Conservation (phyloP, 495 filamentous ascomycete species). For the Talaromyces ruber region DNA sequence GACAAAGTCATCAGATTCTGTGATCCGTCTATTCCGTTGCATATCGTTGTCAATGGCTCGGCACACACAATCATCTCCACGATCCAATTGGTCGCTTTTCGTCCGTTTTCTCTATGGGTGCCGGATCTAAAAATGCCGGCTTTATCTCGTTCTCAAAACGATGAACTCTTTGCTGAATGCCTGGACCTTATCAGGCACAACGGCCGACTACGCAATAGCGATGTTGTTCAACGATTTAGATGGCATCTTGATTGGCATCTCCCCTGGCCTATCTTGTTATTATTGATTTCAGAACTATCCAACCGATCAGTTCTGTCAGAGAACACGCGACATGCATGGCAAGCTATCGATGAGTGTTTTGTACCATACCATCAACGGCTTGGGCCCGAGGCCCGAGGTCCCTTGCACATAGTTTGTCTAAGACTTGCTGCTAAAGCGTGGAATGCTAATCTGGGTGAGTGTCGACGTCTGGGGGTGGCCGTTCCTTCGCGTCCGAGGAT, state of each 20-base stretch:
- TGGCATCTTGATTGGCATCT: constrained; percentile 3
- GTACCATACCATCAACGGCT: background rate
- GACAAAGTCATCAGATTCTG: background rate
- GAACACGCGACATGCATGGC: background rate
- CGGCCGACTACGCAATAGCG: background rate
- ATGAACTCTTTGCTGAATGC: background rate
- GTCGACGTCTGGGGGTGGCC: background rate
- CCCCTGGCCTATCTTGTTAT: background rate
- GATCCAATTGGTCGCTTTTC: background rate
- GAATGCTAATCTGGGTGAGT: background rate
- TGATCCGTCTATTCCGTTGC: background rate
- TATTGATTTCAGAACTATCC: background rate
- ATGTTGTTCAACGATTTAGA: background rate
- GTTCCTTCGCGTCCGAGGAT: background rate
- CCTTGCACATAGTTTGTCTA: background rate
- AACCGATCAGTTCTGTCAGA: background rate
- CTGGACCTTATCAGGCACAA: background rate
- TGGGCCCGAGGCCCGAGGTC: background rate
- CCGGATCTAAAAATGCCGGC: background rate
- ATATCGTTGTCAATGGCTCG: background rate
- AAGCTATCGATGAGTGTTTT: background rate
- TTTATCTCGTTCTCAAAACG: background rate
- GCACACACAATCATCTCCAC: background rate
- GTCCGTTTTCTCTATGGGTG: background rate
- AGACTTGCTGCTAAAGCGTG: background rate